Evolutionary conservation across 495 filamentous ascomycete genomes (phyloP).

Genomic region (Corynascus novoguineensis): DNA sequence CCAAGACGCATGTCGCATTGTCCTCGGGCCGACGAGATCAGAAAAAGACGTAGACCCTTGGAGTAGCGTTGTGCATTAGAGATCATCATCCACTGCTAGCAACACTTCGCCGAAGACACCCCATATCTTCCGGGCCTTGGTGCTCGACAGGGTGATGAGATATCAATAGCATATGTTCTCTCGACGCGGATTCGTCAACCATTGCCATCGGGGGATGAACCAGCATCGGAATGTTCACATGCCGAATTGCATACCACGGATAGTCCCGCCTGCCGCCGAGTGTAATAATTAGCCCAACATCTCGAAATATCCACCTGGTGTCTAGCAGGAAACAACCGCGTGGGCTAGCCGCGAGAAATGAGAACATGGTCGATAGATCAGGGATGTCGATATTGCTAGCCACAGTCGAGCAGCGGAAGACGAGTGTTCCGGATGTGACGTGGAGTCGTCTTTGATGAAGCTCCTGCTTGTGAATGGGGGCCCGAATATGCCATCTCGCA

Average conservation of each 20-base stretch:
- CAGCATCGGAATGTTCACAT: background rate
- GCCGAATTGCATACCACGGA: background rate
- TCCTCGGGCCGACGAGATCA: no score
- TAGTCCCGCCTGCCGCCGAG: background rate
- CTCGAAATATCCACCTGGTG: background rate
- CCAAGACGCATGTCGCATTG: no score
- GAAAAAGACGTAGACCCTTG: no score
- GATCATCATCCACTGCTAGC: background rate
- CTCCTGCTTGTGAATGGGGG: background rate
- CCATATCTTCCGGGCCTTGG: conserved; percentile 1
- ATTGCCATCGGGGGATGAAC: background rate
- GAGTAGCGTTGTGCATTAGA: no score
- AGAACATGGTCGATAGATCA: background rate
- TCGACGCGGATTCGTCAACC: background rate
- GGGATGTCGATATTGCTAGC: background rate
- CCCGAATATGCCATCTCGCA: background rate
- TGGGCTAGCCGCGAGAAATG: background rate
- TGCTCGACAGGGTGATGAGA: background rate
- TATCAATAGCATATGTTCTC: conserved; percentile 5
- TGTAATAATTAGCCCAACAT: background rate
- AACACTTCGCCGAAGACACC: background rate
- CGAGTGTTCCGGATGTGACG: background rate
- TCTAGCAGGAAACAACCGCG: background rate
- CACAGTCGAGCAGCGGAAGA: conserved; percentile 1
- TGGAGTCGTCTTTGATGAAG: background rate